A percentile compares a stretch with the other conserved stretches of the same genome.
Evolutionary conservation across 1,139 yeast species (phyloP).

Genomic region (Yamadazyma trypodendri): DNA sequence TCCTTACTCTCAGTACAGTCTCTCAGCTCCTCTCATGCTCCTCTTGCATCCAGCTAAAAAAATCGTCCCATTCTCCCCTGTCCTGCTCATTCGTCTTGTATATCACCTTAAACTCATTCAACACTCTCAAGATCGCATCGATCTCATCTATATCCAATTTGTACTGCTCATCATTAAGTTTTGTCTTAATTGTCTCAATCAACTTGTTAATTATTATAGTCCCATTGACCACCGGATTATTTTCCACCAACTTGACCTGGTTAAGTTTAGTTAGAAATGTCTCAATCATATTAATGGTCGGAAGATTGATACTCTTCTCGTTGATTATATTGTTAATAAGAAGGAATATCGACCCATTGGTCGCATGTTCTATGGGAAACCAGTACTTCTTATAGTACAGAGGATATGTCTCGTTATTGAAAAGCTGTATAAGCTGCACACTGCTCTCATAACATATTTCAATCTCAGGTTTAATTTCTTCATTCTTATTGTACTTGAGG

Average conservation of each 20-base stretch:
- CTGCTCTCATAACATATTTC: constrained; percentile 8
- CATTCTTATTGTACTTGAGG: constrained; percentile 5
- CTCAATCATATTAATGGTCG: constrained; percentile 7
- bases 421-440: constrained; percentile 7
- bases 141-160: constrained; percentile 10
- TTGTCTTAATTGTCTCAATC: constrained; percentile 8
- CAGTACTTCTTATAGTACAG: constrained; percentile 14
- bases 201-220: constrained; percentile 7
- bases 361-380: constrained; percentile 14
- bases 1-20: no score
- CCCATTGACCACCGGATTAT: constrained; percentile 7
- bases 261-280: constrained; percentile 3
- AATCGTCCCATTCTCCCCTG: constrained; percentile 11
- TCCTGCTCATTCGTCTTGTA: constrained; percentile 3
- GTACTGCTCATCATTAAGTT: constrained; percentile 8
- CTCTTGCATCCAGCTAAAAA: constrained; percentile 11
- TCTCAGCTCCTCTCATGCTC: no score
- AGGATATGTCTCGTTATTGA: constrained; percentile 12
- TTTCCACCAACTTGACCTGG: not conserved
- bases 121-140: constrained; percentile 2
- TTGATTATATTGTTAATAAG: constrained; percentile 13
- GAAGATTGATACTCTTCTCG: constrained; percentile 2
- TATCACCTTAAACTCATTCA: constrained; percentile 9
- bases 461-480: constrained; percentile 6
- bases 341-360: constrained; percentile 14